Evolutionary conservation across 257 asterid genomes (phyloP).

Genomic region (Solanum tacnaense): DNA sequence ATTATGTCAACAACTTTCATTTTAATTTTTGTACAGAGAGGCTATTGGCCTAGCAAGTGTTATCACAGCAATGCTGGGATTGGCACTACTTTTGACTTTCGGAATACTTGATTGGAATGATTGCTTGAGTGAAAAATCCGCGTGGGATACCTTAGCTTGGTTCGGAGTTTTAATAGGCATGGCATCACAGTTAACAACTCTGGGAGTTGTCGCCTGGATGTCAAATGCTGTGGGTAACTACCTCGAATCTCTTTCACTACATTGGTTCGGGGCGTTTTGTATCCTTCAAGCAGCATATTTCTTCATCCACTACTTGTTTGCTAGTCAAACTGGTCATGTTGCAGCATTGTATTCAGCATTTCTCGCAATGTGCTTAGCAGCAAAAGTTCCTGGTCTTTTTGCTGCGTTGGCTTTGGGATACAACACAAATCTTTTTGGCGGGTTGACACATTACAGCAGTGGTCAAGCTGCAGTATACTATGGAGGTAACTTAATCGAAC

Average conservation of each 20-base stretch:
- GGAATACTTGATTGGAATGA: slow-evolving; percentile 75
- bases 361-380: slow-evolving; percentile 66
- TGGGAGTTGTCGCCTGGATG: slow-evolving; percentile 66
- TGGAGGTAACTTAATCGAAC: slow-evolving; percentile 39
- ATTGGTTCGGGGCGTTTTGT: slow-evolving; percentile 38
- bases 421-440: slow-evolving; percentile 73
- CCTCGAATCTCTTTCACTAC: slow-evolving; percentile 36
- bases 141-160: slow-evolving; percentile 84
- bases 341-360: slow-evolving; percentile 85
- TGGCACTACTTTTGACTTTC: slow-evolving; percentile 35
- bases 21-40: slow-evolving; percentile 27
- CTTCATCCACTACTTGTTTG: slow-evolving; percentile 75
- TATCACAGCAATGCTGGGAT: slow-evolving; percentile 64
- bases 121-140: slow-evolving; percentile 61
- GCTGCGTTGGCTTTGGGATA: slow-evolving; percentile 58
- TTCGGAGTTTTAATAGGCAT: slow-evolving; percentile 67
- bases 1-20: neutral
- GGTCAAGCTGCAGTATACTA: slow-evolving; percentile 89
- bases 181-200: slow-evolving; percentile 49
- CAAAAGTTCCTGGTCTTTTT: slow-evolving; percentile 40
- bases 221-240: slow-evolving; percentile 35
- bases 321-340: slow-evolving; percentile 90
- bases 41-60: slow-evolving; percentile 45
- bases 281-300: slow-evolving; percentile 67
- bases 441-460: slow-evolving; percentile 82